Conservation (phyloP, 192 early-diverging fungal species). For the Coemansia sp. region DNA sequence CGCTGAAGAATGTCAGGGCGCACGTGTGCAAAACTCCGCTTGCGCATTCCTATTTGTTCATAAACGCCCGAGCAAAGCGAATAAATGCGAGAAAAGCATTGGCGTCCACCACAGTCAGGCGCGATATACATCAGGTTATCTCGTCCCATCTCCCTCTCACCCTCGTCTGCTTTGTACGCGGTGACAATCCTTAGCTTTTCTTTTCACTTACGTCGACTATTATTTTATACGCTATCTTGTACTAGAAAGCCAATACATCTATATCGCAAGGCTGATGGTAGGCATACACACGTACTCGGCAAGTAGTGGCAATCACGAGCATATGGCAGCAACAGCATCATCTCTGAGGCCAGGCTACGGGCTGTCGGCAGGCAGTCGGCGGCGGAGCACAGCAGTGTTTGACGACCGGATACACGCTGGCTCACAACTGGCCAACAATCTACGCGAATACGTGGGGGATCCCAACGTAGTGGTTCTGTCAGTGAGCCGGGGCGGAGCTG, state of each 20-base stretch:
- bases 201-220: background rate
- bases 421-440: slow-evolving; percentile 38
- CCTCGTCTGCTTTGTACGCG: background rate
- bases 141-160: background rate
- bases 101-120: no score
- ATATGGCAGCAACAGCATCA: background rate
- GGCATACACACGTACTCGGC: slow-evolving; percentile 4
- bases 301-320: background rate
- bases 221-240: background rate
- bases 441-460: slow-evolving; percentile 32
- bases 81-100: background rate
- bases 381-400: slow-evolving; percentile 24
- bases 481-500: slow-evolving; percentile 54
- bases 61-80: background rate
- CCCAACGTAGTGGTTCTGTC: slow-evolving; percentile 41
- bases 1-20: background rate
- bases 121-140: background rate
- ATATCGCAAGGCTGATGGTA: background rate
- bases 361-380: slow-evolving; percentile 2
- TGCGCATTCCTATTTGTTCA: background rate
- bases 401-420: slow-evolving; percentile 49
- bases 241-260: background rate
- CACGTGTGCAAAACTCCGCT: background rate
- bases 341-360: slow-evolving; percentile 2
- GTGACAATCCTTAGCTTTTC: background rate